Evolutionary conservation across 306 rosid species (phyloP), one percentile per base, ranked within the genome.

Genomic region (Gynostemma pentaphyllum): DNA sequence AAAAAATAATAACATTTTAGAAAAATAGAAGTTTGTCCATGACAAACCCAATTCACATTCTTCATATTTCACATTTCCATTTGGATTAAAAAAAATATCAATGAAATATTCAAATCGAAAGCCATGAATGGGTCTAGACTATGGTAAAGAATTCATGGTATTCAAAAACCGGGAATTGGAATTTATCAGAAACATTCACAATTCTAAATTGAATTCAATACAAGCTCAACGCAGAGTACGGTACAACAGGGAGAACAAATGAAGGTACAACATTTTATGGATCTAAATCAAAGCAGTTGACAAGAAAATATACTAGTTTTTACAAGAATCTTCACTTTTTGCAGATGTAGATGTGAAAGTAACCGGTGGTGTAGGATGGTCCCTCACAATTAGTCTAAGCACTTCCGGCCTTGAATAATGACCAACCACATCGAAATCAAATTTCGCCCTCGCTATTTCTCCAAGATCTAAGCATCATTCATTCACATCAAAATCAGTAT

Each of bases 391-490:
- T 82, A 92, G 78, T 81, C 87, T 83, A 23, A 92, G 88, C 62
- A 92, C 92, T 71, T 92, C 96, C 24, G 96, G 94, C 72, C 95
- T 81, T 29, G 95, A 74, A 68, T 82, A 92, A 75, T 92, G 96
- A 71, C 98, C 98, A 46, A 88, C 90, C 80, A 88, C 98, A 42
- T 92, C 96, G 34, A 92, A 92, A 79, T 65, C 90, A 39, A 88
- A 83, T 79, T 88, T 92, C 4, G 73, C 95, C 70, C 89, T 77
- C 2, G 82, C 94, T 70, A 88, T 84, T 46, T 88, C 98, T 59
- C 96, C 98, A 39, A 88, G 73, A 86, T 92, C 95, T 88, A 72
- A 9, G 52, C 61, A 56, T 28, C 68, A 70, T 61, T 66, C 23
- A 57, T 48, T 40, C 13, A 23, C 23, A 40, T 14, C 21, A 34